Evolutionary conservation across 2,329 filamentous ascomycete genomes (phyloP).

Genomic region (Phyllosticta citrichinensis): DNA sequence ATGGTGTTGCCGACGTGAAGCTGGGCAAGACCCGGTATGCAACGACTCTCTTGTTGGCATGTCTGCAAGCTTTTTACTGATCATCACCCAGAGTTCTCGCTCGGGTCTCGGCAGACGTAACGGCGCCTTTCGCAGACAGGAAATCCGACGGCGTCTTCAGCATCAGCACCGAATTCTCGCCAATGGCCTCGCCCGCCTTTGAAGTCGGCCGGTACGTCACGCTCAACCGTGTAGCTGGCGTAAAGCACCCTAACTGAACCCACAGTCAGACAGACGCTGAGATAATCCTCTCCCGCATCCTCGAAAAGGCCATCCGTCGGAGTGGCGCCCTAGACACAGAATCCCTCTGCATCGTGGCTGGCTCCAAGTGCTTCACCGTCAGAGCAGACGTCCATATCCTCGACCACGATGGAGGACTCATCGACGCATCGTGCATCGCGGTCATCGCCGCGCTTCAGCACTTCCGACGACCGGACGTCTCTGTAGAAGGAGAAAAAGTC

Average conservation of each 20-base stretch:
- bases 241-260: conserved; percentile 16
- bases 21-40: conserved; percentile 80
- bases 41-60: neutral
- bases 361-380: conserved; percentile 82
- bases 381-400: conserved; percentile 87
- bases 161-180: conserved; percentile 81
- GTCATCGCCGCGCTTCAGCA: conserved; percentile 82
- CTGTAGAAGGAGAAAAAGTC: conserved; percentile 72
- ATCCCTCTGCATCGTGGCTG: conserved; percentile 85
- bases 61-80: conserved; percentile 12
- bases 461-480: conserved; percentile 82
- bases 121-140: conserved; percentile 73
- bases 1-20: conserved; percentile 78
- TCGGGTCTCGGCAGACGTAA: conserved; percentile 80
- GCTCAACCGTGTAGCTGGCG: conserved; percentile 3
- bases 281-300: conserved; percentile 71
- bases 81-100: conserved; percentile 56
- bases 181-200: conserved; percentile 85
- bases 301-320: conserved; percentile 89
- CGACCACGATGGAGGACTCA: conserved; percentile 80
- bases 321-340: conserved; percentile 91
- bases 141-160: conserved; percentile 94
- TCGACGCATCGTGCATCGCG: conserved; percentile 77
- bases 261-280: conserved; percentile 69
- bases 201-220: conserved; percentile 60